Evolutionary conservation across 345 rosid genomes (phyloP).

Genomic region (Draba incana): DNA sequence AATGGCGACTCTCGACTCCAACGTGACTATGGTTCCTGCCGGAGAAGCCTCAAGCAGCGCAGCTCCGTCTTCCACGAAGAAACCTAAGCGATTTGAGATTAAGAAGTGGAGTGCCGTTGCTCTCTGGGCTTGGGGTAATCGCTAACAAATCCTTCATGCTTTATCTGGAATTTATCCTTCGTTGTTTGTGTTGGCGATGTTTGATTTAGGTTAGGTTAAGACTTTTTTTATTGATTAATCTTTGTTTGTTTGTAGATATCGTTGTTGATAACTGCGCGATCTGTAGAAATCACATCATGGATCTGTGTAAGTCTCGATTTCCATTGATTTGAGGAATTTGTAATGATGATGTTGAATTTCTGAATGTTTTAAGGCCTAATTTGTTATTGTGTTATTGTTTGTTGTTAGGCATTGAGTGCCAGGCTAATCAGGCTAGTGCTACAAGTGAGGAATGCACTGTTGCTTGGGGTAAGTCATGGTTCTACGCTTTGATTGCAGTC

Average conservation of each 20-base stretch:
- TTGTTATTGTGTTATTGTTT: constrained; percentile 14
- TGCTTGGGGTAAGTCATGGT: constrained; percentile 79
- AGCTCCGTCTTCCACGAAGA: constrained; percentile 65
- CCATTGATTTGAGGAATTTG: background rate
- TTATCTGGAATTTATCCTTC: background rate
- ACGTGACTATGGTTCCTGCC: constrained; percentile 76
- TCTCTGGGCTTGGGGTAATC: constrained; percentile 95
- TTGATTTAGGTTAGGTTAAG: background rate
- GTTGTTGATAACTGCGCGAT: constrained; percentile 98
- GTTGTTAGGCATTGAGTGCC: constrained; percentile 86
- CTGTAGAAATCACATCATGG: constrained; percentile 95
- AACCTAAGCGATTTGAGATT: constrained; percentile 83
- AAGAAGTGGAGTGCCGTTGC: constrained; percentile 96
- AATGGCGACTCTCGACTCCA: constrained; percentile 83
- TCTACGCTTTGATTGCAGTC: background rate
- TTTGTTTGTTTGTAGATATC: constrained; percentile 60
- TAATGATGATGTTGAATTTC: background rate
- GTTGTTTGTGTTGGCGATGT: background rate
- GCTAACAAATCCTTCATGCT: constrained; percentile 29
- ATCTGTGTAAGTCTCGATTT: constrained; percentile 64
- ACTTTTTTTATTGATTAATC: constrained; percentile 5
- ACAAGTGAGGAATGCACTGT: constrained; percentile 98
- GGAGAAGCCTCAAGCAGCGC: constrained; percentile 67
- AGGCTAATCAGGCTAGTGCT: constrained; percentile 91
- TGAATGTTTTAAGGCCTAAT: background rate